A percentile compares a stretch with the other conserved stretches of the same genome.
phyloP scores from a whole-genome alignment of 2,329 filamentous ascomycete species.

The Calonectria pseudoreteaudii region DNA sequence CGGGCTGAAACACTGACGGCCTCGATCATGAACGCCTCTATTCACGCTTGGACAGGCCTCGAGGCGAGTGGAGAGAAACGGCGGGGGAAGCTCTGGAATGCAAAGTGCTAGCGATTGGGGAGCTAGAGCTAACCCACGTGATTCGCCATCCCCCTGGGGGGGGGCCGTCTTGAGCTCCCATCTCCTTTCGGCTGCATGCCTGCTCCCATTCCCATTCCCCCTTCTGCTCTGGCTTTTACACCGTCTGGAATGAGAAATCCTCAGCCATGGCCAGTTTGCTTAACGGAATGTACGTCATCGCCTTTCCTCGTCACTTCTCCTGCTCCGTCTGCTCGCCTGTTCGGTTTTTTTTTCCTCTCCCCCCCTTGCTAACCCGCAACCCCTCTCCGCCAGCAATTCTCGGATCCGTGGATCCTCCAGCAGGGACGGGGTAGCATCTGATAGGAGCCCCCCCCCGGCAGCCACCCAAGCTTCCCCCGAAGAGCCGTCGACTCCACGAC shows the following conservation, averaged over 20 bases:
- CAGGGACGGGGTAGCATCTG: slow-evolving; percentile 5
- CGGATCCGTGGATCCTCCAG: slow-evolving; percentile 8
- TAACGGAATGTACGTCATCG: not conserved
- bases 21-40: not conserved
- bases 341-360: not conserved
- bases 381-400: slow-evolving; percentile 1
- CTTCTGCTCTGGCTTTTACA: not conserved
- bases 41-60: not conserved
- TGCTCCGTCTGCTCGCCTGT: not conserved
- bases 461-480: slow-evolving; percentile 1
- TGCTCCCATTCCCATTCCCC: slow-evolving; percentile 1
- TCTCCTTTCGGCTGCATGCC: slow-evolving; percentile 4
- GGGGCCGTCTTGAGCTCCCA: not conserved
- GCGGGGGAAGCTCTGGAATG: not conserved
- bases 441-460: slow-evolving; percentile 1
- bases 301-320: not conserved
- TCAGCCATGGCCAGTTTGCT: not conserved
- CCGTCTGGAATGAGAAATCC: not conserved
- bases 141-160: not conserved
- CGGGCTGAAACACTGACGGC: not conserved
- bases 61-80: not conserved
- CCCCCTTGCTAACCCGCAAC: not conserved
- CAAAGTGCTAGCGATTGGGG: not conserved
- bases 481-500: not conserved
- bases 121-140: slow-evolving; percentile 1